Conservation (phyloP, 805 yeast species). For the Dipodascus albidus region DNA sequence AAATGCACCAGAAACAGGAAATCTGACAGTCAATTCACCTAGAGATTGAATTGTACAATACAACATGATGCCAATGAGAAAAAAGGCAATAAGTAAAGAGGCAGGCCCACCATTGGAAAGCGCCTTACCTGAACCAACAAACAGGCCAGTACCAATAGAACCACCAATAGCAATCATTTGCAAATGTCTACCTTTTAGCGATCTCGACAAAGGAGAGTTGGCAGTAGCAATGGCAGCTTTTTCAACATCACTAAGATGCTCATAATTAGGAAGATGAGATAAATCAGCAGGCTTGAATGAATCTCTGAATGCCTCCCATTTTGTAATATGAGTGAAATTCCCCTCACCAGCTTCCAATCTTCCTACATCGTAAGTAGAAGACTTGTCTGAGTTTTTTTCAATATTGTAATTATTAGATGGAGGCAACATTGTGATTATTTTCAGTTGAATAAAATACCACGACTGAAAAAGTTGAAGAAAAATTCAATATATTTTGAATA, state of each 20-base stretch:
- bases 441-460: too few species aligned
- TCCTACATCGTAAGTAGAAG: neutral
- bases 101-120: conserved; percentile 54
- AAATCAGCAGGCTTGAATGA: conserved; percentile 32
- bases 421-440: too few species aligned
- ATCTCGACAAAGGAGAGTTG: conserved; percentile 43
- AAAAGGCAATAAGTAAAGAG: conserved; percentile 44
- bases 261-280: conserved; percentile 20
- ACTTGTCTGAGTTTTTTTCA: neutral
- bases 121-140: conserved; percentile 54
- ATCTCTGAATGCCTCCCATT: conserved; percentile 22
- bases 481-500: too few species aligned
- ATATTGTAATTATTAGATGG: neutral
- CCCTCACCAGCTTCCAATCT: neutral
- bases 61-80: conserved; percentile 49
- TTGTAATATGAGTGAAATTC: neutral
- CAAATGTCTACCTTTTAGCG: conserved; percentile 27
- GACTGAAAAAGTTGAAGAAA: too few species aligned
- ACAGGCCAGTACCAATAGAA: conserved; percentile 60
- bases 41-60: conserved; percentile 49
- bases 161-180: conserved; percentile 75
- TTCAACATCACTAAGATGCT: conserved; percentile 26
- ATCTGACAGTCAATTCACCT: conserved; percentile 58
- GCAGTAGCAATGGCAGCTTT: conserved; percentile 33
- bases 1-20: conserved; percentile 44